A percentile compares a stretch with the other conserved stretches of the same genome.
These are phyloP conservation scores for Pseudocercospora vitis DNA, from an alignment of 2,329 filamentous ascomycete genomes.

Conservation along the genomic window DNA sequence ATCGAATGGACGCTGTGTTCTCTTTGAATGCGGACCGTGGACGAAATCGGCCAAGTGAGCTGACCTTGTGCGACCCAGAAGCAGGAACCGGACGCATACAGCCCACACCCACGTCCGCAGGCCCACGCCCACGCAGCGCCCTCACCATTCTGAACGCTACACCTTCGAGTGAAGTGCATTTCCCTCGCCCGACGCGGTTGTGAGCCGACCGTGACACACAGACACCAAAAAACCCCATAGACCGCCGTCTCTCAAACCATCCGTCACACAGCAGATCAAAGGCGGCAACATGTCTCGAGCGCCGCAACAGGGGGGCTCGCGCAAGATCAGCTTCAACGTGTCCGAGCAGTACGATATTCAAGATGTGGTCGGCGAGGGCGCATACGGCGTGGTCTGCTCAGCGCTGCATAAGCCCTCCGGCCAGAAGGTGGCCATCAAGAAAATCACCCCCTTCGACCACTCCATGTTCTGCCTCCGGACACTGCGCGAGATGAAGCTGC, in stretches of 20 bases:
- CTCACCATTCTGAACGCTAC: neutral
- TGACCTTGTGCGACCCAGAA: slow-evolving; percentile 24
- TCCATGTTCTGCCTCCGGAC: slow-evolving; percentile 64
- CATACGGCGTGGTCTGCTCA: slow-evolving; percentile 97
- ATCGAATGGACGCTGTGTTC: slow-evolving; percentile 13
- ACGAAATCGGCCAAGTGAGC: slow-evolving; percentile 19
- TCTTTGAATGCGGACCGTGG: slow-evolving; percentile 12
- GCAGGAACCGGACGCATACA: slow-evolving; percentile 19
- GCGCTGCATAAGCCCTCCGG: slow-evolving; percentile 96
- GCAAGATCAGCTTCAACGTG: slow-evolving; percentile 99
- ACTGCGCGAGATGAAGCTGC: slow-evolving; percentile 96
- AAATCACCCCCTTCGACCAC: slow-evolving; percentile 98
- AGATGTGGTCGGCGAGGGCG: slow-evolving; percentile 97
- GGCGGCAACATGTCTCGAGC: slow-evolving; percentile 26
- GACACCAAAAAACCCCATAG: neutral
- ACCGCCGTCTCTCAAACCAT: neutral
- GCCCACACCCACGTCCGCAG: no score
- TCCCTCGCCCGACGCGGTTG: slow-evolving; percentile 9
- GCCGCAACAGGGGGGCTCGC: slow-evolving; percentile 49
- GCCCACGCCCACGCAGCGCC: neutral
- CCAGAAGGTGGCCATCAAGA: slow-evolving; percentile 99
- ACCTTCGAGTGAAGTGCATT: slow-evolving; percentile 3
- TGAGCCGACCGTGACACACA: neutral
- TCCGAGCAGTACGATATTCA: slow-evolving; percentile 99
- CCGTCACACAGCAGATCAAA: slow-evolving; percentile 7